Evolutionary conservation across 805 yeast species (phyloP), one percentile per base, ranked within the genome.

Genomic region (Candida sakaeoensis): DNA sequence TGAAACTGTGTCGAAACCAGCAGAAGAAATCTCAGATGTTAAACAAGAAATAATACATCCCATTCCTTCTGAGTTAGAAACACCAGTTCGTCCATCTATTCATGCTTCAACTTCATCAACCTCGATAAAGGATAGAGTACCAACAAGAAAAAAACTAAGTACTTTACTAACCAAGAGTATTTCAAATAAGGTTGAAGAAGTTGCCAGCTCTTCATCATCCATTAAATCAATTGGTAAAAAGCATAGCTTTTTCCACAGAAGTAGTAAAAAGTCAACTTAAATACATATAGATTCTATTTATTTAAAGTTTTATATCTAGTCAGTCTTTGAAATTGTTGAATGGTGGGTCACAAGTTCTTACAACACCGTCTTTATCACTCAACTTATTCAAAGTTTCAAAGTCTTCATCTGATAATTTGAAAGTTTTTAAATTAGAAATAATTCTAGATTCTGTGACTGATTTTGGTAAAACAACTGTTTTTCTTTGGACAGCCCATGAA

Each of bases 401-500:
- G 43, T 67, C 72, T 33, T 60, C 69, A 14, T 58, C 58, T 18
- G 60, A 48, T 48, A 68, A 60, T 14, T 36, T 46, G 37, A 66
- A 50, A 9, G 71, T 64, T 46, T 65, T 52, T 47, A 64, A 53
- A 54, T 71, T 62, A 31, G 63, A 50, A 46, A 60, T 49, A 45
- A 68, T 54, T 54, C 72, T 55, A 9, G 60, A 48, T 33, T 57
- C 63, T 19, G 60, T 57, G 16, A 58, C 64, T 10, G 70, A 63
- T 53, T 65, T 65, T 25, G 71, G 71, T 41, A 65, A 59, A 8
- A 64, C 70, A 27, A 63, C 56, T 4, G 68, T 63, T 15, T 54
- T 60, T 51, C 70, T 59, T 53, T 60, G 61, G 16, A 65, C 47
- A 12, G 69, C 69, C 71, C 71, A 66, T 8, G 66, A 58, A 29